These are phyloP conservation scores for Saturnispora gosingensis DNA, from an alignment of 805 yeast genomes.

Conservation along the genomic window DNA sequence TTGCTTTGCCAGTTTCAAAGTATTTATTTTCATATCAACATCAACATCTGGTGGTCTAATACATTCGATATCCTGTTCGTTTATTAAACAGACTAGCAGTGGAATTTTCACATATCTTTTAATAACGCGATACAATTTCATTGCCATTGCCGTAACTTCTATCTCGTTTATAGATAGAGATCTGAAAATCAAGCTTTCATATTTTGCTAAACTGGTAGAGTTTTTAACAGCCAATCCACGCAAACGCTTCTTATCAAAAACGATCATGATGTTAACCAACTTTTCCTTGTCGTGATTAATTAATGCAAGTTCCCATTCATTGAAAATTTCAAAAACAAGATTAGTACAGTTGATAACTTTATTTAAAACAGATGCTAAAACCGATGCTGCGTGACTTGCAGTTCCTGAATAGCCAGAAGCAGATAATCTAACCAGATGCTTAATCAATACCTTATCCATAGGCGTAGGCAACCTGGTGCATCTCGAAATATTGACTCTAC, in stretches of 20 bases:
- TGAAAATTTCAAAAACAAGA: conserved; percentile 39
- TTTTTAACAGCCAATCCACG: conserved; percentile 51
- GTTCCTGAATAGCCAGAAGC: conserved; percentile 64
- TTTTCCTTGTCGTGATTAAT: conserved; percentile 39
- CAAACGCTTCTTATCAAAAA: conserved; percentile 50
- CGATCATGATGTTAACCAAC: conserved; percentile 54
- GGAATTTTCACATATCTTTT: conserved; percentile 40
- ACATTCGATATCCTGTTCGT: conserved; percentile 32
- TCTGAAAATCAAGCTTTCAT: conserved; percentile 39
- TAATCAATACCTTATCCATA: conserved; percentile 51
- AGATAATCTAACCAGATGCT: conserved; percentile 54
- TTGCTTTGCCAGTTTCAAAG: conserved; percentile 51
- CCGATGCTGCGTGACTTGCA: conserved; percentile 59
- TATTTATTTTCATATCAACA: conserved; percentile 48
- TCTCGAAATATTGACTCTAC: conserved; percentile 61
- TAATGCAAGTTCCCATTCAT: conserved; percentile 37
- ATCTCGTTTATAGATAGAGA: conserved; percentile 50
- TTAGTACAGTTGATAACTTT: conserved; percentile 51
- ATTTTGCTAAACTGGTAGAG: conserved; percentile 38
- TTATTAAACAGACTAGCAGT: conserved; percentile 40
- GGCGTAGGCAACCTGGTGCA: conserved; percentile 64
- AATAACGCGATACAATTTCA: conserved; percentile 37
- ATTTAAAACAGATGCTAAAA: conserved; percentile 59
- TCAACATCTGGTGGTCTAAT: conserved; percentile 52
- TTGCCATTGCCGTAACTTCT: conserved; percentile 46